Evolutionary conservation across 352 stramenopile species (phyloP), one percentile per base, ranked within the genome.

Genomic region (Elongisporangium senticosum): DNA sequence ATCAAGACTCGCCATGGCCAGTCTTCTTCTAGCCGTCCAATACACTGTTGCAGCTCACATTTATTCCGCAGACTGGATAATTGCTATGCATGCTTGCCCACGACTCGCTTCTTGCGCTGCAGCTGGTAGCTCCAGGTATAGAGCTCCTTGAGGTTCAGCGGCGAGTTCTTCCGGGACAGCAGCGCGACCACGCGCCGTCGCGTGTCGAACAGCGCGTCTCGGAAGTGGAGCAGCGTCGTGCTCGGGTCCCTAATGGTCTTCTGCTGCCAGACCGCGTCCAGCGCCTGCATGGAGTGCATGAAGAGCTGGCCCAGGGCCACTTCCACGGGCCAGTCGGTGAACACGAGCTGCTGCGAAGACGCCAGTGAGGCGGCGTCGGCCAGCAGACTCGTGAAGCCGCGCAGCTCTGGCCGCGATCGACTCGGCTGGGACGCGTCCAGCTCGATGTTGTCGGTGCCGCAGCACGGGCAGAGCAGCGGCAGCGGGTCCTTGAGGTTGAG

Each of bases 401-500:
- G 57, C 33, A 90, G 64, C 60, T 90, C 80, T 10, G 75, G 72
- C 20, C 79, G 75, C 21, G 71, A 57, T 4, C 77, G 77, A 64
- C 72, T 79, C 4, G 74, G 72, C 23, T 77, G 68, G 4, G 72
- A 80, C 2, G 72, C 81, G 55, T 87, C 75, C 22, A 81, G 67
- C 55, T 88, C 79, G 0, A 74, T 70, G 47, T 86, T 84, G 37
- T 85, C 71, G n/a, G 79, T 90, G 50, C 77, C 77, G 48, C 79
- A 87, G 58, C 79, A 90, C 3, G 77, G 79, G 64, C 79, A 90
- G 43, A 87, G 69, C 13, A 87, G 62, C 15, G 79, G 72, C 11
- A 79, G 64, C 22, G 77, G 77, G 56, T 84, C 72, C 59, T 90
- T 87, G 11, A 88, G 62, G 58, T 88, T 87, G 22, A 90, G 67